phyloP scores from a whole-genome alignment of 768 basidiomycete species.

The Mycena indigotica region DNA sequence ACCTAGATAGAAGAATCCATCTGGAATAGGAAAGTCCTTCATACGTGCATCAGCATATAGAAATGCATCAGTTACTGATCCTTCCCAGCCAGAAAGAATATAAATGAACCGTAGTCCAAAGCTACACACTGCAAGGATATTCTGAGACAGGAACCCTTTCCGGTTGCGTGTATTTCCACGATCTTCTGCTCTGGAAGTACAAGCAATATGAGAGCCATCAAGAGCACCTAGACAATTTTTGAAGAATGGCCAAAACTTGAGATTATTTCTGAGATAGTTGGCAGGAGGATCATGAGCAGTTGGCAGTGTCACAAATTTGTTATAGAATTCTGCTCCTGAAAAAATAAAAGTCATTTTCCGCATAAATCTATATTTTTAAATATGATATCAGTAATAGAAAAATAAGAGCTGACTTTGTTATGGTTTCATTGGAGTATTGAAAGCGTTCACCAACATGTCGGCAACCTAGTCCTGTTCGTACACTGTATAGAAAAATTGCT shows the following conservation, averaged over 20 bases:
- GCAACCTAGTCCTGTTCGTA: constrained; percentile 18
- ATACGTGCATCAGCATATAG: constrained; percentile 28
- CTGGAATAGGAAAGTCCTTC: constrained; percentile 25
- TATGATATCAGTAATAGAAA: background rate
- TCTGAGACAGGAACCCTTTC: constrained; percentile 32
- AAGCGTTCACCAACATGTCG: constrained; percentile 26
- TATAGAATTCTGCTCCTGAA: constrained; percentile 16
- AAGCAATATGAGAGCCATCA: constrained; percentile 33
- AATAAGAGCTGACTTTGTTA: constrained; percentile 10
- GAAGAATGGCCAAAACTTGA: constrained; percentile 35
- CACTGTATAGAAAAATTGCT: constrained; percentile 23
- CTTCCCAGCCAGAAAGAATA: constrained; percentile 36
- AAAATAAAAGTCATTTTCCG: constrained; percentile 9
- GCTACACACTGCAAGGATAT: constrained; percentile 31
- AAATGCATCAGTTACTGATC: constrained; percentile 28
- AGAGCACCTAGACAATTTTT: constrained; percentile 29
- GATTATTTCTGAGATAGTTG: constrained; percentile 23
- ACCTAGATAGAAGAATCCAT: constrained; percentile 32
- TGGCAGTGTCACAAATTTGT: constrained; percentile 16
- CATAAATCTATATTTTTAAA: constrained; percentile 10
- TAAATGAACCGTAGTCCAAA: constrained; percentile 33
- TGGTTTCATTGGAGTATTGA: constrained; percentile 26
- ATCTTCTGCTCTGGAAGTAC: constrained; percentile 11
- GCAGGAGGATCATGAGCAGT: constrained; percentile 16
- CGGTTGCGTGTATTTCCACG: constrained; percentile 21